Conservation (phyloP, 257 asterid genomes). For the Primulina huaijiensis region DNA sequence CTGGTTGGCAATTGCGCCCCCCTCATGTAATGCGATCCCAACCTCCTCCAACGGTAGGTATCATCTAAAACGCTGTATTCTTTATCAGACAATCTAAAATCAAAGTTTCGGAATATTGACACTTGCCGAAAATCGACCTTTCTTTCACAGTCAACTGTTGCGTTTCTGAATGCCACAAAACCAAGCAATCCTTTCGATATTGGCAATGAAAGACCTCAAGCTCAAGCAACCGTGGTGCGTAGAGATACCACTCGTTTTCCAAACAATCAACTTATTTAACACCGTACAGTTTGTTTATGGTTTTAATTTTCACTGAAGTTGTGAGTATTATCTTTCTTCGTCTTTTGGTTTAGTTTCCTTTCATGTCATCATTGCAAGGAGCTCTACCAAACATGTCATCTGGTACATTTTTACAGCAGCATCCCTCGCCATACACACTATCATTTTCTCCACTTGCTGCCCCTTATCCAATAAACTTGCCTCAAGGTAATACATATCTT, state of each 20-base stretch:
- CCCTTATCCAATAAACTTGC: constrained; percentile 43
- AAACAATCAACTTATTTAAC: neutral
- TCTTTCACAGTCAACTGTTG: constrained; percentile 37
- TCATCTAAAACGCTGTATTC: neutral
- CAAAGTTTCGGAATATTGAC: neutral
- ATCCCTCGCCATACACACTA: constrained; percentile 36
- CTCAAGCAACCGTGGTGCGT: constrained; percentile 53
- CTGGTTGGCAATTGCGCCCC: constrained; percentile 53
- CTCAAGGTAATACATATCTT: constrained; percentile 38
- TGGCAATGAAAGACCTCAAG: constrained; percentile 44
- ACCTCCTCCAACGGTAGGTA: constrained; percentile 49
- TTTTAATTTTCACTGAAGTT: neutral
- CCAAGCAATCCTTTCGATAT: constrained; percentile 73
- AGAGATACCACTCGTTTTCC: constrained; percentile 1
- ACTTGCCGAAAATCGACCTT: neutral
- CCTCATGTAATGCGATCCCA: constrained; percentile 50
- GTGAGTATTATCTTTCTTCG: neutral
- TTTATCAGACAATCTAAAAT: neutral
- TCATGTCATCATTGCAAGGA: constrained; percentile 55
- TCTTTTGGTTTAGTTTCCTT: constrained; percentile 47
- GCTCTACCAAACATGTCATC: constrained; percentile 38
- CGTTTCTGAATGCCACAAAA: constrained; percentile 34
- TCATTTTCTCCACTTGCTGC: constrained; percentile 31
- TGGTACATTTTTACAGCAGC: constrained; percentile 34
- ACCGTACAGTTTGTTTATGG: neutral